Evolutionary conservation across 163 green algal genomes (phyloP), one percentile per base, ranked within the genome.

Genomic region (Volvox carteri): DNA sequence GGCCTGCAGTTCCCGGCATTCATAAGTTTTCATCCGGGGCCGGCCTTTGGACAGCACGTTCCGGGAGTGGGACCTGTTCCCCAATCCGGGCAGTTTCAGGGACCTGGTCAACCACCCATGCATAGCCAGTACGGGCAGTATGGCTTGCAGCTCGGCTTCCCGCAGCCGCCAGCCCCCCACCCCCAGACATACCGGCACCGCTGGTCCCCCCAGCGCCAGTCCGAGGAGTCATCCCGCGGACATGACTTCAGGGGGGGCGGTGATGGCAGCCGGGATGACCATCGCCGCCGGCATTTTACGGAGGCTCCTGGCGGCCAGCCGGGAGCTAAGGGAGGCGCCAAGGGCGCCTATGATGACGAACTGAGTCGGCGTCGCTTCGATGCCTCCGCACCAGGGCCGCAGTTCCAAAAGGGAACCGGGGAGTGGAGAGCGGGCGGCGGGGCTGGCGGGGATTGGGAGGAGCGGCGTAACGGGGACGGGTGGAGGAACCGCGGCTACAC

Each of bases 221-320:
- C 72, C 23, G 19, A 9, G 6, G 72, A 5, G 16, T 19, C 19
- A 56, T 18, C 11, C 25, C 21, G 1, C 6, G 8, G 21, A 41
- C 39, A 19, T 25, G 35, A 52, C 16, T 30, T 18, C 23, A n/a
- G 30, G 44, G 75, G 30, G 8, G 74, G n/a, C 0, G 48, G 21
- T 30, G n/a, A 33, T 48, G 74, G 46, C 74, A 12, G 46, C 2
- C 11, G n/a, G n/a, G 30, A 35, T 4, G 50, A 72, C 33, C 8
- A n/a, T n/a, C 37, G 0, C 16, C 77, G 77, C 12, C 77, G 52
- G 54, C 77, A 14, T 35, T 85, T 85, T 52, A 72, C 52, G 14
- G 77, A 85, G 37, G 77, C 54, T 18, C 54, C 77, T 8, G 72
- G 41, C 62, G 62, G 62, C n/a, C 62, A 11, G 62, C 8, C 28